These are phyloP conservation scores for Leersia perrieri DNA, from an alignment of 176 grass and related monocot species.

Conservation along the genomic window DNA sequence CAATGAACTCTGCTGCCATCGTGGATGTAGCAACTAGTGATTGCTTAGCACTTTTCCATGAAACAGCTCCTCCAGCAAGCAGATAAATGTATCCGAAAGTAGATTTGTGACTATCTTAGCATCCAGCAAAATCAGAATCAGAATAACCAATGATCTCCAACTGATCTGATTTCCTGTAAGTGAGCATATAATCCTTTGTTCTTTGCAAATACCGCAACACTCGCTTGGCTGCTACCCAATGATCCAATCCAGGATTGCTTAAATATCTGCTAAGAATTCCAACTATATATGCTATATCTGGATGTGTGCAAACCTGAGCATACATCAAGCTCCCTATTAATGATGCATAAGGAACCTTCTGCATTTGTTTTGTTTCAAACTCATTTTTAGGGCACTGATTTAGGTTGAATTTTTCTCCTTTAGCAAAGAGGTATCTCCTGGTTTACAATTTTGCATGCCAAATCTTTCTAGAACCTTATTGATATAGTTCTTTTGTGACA, in stretches of 20 bases:
- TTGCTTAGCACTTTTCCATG: conserved; percentile 18
- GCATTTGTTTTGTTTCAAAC: neutral
- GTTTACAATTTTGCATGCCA: neutral
- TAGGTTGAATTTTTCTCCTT: neutral
- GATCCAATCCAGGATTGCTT: neutral
- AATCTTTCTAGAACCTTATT: neutral
- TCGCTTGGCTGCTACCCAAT: conserved; percentile 8
- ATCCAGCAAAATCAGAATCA: neutral
- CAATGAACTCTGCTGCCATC: conserved; percentile 19
- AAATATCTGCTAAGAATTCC: neutral
- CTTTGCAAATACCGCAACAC: neutral
- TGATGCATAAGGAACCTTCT: neutral
- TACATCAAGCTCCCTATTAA: neutral
- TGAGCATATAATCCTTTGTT: conserved; percentile 16
- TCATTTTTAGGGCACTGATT: neutral
- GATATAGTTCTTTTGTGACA: neutral
- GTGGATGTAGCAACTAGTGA: neutral
- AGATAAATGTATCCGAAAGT: conserved; percentile 6
- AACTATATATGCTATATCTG: neutral
- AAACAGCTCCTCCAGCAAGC: neutral
- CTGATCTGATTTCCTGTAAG: neutral
- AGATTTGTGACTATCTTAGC: neutral
- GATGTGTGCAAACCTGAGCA: neutral
- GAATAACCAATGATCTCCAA: neutral
- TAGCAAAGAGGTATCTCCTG: neutral